phyloP scores from a whole-genome alignment of 257 asterid species.

The Rauvolfia tetraphylla region DNA sequence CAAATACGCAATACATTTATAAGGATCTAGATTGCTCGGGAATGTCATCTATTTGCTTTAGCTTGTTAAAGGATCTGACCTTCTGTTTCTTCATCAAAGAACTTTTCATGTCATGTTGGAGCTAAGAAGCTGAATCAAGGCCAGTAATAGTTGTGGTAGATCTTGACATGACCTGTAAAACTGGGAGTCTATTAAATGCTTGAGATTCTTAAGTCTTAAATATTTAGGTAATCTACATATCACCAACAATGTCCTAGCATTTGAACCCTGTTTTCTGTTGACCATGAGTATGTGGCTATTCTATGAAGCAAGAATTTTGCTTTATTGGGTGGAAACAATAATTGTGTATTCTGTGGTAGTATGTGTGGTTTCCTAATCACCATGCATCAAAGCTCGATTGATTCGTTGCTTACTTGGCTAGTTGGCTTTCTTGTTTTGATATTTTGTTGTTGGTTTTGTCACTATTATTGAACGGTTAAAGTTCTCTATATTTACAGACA shows the following conservation, averaged over 20 bases:
- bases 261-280: background rate
- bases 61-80: background rate
- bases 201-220: background rate
- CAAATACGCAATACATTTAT: background rate
- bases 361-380: background rate
- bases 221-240: background rate
- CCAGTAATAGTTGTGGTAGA: background rate
- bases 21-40: background rate
- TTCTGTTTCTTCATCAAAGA: background rate
- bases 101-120: background rate
- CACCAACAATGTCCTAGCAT: background rate
- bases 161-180: background rate
- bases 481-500: constrained; percentile 36
- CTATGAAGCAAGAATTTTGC: background rate
- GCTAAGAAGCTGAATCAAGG: background rate
- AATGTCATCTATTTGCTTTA: background rate
- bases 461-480: background rate
- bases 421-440: background rate
- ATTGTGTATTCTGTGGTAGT: background rate
- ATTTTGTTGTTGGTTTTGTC: background rate
- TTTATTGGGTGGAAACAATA: background rate
- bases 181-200: background rate
- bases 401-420: background rate
- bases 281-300: background rate
- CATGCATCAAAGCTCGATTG: background rate